Percentiles rank a stretch among this genome's conserved stretches.
These are phyloP conservation scores for Prunus padus DNA, from an alignment of 306 rosid species.

Conservation along the genomic window DNA sequence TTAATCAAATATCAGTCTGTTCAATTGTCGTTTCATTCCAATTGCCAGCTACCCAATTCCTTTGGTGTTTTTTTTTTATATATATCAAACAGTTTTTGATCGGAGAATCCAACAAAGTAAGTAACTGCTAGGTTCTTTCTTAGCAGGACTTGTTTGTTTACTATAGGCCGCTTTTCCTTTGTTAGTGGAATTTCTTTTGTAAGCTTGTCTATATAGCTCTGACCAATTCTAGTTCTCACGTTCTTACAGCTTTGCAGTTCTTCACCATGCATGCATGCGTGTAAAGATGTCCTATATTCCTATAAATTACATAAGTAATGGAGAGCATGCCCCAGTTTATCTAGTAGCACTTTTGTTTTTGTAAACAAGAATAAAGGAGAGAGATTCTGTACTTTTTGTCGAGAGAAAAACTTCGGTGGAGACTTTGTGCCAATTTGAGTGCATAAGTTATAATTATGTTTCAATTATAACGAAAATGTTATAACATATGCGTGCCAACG, in stretches of 20 bases:
- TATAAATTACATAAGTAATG: not conserved
- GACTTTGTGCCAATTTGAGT: too few relatives aligned
- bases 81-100: constrained; percentile 8
- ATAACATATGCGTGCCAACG: too few relatives aligned
- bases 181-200: constrained; percentile 27
- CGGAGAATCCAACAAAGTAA: constrained; percentile 36
- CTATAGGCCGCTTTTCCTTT: not conserved
- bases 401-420: too few relatives aligned
- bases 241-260: constrained; percentile 21
- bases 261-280: constrained; percentile 11
- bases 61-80: not conserved
- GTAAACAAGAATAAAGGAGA: not conserved
- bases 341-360: not conserved
- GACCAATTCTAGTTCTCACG: constrained; percentile 1
- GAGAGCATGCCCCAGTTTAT: constrained; percentile 4
- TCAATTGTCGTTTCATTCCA: constrained; percentile 5
- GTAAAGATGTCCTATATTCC: constrained; percentile 13
- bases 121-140: not conserved
- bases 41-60: constrained; percentile 9
- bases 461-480: too few relatives aligned
- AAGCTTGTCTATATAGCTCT: constrained; percentile 1
- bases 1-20: not conserved
- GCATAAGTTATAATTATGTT: too few relatives aligned
- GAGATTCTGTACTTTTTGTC: not conserved
- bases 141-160: constrained; percentile 17